Percentiles rank a stretch among this genome's conserved stretches.
Conservation (phyloP, 164 flowering plant genomes). For the Warburgia ugandensis region DNA sequence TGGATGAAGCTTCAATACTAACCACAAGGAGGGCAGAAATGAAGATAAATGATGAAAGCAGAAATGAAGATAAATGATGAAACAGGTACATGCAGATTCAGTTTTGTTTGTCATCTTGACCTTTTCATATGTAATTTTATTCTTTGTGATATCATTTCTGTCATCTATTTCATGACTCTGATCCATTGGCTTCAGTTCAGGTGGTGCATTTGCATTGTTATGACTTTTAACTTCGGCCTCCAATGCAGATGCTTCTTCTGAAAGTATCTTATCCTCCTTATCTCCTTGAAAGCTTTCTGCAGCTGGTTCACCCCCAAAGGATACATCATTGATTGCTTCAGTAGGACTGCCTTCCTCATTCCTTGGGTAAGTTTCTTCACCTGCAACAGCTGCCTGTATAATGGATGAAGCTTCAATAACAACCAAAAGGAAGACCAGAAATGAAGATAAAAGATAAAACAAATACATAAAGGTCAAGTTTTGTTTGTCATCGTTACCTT, state of each 20-base stretch:
- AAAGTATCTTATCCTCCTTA: not conserved
- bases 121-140: not conserved
- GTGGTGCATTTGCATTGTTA: too few relatives aligned
- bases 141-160: not conserved
- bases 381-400: not conserved
- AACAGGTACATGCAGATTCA: not conserved
- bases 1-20: too few relatives aligned
- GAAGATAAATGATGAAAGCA: too few relatives aligned
- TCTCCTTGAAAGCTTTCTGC: slow-evolving; percentile 15
- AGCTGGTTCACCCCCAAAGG: slow-evolving; percentile 8
- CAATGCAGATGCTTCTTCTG: slow-evolving; percentile 11
- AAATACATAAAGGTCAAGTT: not conserved
- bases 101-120: not conserved
- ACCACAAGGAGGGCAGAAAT: too few relatives aligned
- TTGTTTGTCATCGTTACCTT: slow-evolving; percentile 1
- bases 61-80: too few relatives aligned
- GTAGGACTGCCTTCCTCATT: slow-evolving; percentile 6
- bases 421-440: too few relatives aligned
- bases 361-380: not conserved
- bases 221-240: too few relatives aligned
- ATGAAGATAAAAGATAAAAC: too few relatives aligned
- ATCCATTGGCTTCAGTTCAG: not conserved
- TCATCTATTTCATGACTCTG: not conserved
- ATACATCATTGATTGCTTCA: slow-evolving; percentile 7
- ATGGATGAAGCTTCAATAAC: too few relatives aligned